phyloP scores from a whole-genome alignment of 2,329 filamentous ascomycete species.

The Apiospora marii region DNA sequence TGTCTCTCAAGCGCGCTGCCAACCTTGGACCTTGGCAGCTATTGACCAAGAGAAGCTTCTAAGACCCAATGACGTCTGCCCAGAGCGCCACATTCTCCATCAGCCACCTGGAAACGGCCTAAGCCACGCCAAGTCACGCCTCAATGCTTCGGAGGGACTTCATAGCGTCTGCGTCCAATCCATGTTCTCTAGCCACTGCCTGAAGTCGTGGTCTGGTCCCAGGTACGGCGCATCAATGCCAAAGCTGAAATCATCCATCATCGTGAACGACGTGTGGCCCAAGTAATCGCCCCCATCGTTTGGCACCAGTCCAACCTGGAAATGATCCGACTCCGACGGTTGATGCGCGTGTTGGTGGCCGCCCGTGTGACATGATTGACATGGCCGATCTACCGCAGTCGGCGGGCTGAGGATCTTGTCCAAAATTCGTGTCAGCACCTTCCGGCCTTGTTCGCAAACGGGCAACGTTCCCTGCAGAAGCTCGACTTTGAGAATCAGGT shows the following conservation, averaged over 20 bases:
- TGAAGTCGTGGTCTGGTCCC: constrained; percentile 44
- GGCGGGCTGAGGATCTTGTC: constrained; percentile 44
- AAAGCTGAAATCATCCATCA: constrained; percentile 38
- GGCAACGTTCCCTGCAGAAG: constrained; percentile 39
- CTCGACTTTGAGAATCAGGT: constrained; percentile 32
- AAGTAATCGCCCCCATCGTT: constrained; percentile 30
- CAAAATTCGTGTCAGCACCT: constrained; percentile 45
- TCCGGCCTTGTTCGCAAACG: constrained; percentile 45
- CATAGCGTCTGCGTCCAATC: constrained; percentile 41
- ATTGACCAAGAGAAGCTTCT: not conserved
- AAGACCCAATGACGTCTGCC: constrained; percentile 18
- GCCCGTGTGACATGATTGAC: constrained; percentile 26
- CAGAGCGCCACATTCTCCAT: not conserved
- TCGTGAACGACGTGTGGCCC: constrained; percentile 25
- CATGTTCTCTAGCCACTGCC: constrained; percentile 45
- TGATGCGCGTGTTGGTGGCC: constrained; percentile 24
- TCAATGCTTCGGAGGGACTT: not conserved
- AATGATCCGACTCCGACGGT: not conserved
- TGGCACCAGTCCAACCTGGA: constrained; percentile 29
- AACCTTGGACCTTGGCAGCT: constrained; percentile 21
- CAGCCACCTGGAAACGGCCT: not conserved
- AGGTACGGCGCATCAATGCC: constrained; percentile 40
- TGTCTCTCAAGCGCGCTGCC: not conserved
- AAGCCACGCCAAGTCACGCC: not conserved
- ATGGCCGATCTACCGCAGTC: constrained; percentile 29